Evolutionary conservation across 441 rosid genomes (phyloP), one percentile per base, ranked within the genome.

Genomic region (Gossypium davidsonii): DNA sequence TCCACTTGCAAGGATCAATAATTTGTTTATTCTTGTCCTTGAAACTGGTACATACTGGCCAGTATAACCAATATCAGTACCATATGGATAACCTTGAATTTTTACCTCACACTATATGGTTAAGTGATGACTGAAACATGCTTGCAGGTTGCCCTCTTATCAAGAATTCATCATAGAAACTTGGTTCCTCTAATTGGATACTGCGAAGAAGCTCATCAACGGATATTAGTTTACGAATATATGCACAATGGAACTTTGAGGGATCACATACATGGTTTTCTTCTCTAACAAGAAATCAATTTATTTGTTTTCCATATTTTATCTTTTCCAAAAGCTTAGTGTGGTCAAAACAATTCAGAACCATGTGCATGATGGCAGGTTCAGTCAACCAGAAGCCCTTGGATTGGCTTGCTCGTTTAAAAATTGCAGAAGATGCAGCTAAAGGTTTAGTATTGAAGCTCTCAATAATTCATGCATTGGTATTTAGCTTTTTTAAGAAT

Each of bases 111-210:
- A 17, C 25, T 59, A 28, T 51, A 25, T 44, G n/a, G 62, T 17
- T 34, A 68, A 37, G 62, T 77, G 60, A 76, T 37, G 46, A 18
- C 2, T 51, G 18, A n/a, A 69, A 49, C 51, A 15, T 51, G 25
- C 63, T 37, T 88, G 82, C 85, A 93, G 98, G 92, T 92, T 69
- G 93, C 98, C 17, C 88, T 94, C 1, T 79, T 94, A 84, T 94
- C 99, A 5, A 91, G 98, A 84, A 95, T 95, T 75, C 98, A 95
- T 81, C 99, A 95, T 74, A 85, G 98, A 74, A 91, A 95, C 82
- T 87, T 95, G 85, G 98, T 95, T 72, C 97, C 98, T 53, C 78
- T 95, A 77, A 90, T 95, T 72, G 98, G 99, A 78, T 92, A 86
- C 75, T 95, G 99, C 52, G 92, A 95, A 80, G 98, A 95, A 80